A percentile compares a stretch with the other conserved stretches of the same genome.
These are phyloP conservation scores for Backusella liffmaniae DNA, from an alignment of 192 early-diverging fungal genomes.

Conservation along the genomic window DNA sequence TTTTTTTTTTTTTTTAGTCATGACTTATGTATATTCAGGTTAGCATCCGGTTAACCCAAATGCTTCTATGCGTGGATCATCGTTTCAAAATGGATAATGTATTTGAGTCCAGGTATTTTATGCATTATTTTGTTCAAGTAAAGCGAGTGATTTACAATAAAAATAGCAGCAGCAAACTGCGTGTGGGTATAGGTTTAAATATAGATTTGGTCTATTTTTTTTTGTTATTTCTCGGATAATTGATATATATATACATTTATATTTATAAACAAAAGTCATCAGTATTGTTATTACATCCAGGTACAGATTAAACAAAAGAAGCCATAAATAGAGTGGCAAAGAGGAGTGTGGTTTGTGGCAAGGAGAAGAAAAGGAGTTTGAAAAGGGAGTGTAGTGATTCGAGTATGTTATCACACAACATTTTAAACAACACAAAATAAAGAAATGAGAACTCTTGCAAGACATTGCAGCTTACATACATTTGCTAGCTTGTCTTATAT, in stretches of 20 bases:
- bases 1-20: neutral
- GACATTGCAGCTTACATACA: constrained; percentile 1
- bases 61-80: neutral
- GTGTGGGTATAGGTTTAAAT: neutral
- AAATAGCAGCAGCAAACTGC: neutral
- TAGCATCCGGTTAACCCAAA: neutral
- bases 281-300: neutral
- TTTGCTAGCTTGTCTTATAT: neutral
- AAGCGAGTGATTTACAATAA: neutral
- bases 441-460: constrained; percentile 4
- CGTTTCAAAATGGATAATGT: neutral
- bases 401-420: neutral
- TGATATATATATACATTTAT: neutral
- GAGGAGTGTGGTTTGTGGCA: neutral
- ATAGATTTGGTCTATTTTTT: neutral
- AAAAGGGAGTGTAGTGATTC: neutral
- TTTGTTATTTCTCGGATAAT: neutral
- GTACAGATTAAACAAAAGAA: neutral
- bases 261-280: constrained; percentile 1
- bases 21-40: neutral
- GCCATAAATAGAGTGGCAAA: constrained; percentile 9
- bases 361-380: constrained; percentile 5
- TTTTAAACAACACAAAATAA: constrained; percentile 5
- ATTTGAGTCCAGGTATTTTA: constrained; percentile 8
- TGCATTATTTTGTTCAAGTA: neutral